A percentile compares a stretch with the other conserved stretches of the same genome.
phyloP scores from a whole-genome alignment of 1,284 basidiomycete species.

The Volvariella volvacea region DNA sequence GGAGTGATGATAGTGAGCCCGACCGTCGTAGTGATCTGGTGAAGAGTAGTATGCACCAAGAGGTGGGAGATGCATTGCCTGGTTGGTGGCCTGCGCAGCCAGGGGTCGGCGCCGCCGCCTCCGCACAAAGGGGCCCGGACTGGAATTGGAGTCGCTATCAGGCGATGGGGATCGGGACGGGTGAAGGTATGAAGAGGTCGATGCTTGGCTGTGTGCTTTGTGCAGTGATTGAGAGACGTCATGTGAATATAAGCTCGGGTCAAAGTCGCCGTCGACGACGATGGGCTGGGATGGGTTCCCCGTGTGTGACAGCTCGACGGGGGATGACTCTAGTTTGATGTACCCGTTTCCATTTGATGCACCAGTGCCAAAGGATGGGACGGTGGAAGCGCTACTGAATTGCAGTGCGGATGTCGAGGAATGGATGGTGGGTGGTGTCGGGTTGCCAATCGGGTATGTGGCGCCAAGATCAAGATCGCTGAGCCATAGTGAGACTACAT shows the following conservation, averaged over 20 bases:
- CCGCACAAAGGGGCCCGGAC: background rate
- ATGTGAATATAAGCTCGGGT: background rate
- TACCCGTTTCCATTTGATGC: slow-evolving; percentile 11
- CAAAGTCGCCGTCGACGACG: slow-evolving; percentile 3
- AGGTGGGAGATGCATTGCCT: slow-evolving; percentile 7
- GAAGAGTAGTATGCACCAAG: no score
- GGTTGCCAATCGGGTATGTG: background rate
- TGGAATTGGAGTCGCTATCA: background rate
- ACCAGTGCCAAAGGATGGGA: slow-evolving; percentile 6
- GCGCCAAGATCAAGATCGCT: slow-evolving; percentile 34
- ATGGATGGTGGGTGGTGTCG: background rate
- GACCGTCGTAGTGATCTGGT: no score
- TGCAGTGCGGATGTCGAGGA: slow-evolving; percentile 1
- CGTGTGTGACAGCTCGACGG: slow-evolving; percentile 20
- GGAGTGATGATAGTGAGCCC: no score
- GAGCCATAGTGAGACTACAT: slow-evolving; percentile 54
- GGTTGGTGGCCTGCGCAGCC: slow-evolving; percentile 1
- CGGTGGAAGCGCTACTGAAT: no score
- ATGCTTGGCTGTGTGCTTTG: slow-evolving; percentile 1
- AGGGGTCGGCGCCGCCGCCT: background rate
- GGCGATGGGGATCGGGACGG: background rate
- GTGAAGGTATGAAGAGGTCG: background rate
- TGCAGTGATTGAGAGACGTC: background rate
- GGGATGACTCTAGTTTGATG: slow-evolving; percentile 43
- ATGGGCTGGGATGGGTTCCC: slow-evolving; percentile 9